A percentile compares a stretch with the other conserved stretches of the same genome.
phyloP scores from a whole-genome alignment of 176 grass and related monocot genomes.

The Microstegium vimineum region DNA sequence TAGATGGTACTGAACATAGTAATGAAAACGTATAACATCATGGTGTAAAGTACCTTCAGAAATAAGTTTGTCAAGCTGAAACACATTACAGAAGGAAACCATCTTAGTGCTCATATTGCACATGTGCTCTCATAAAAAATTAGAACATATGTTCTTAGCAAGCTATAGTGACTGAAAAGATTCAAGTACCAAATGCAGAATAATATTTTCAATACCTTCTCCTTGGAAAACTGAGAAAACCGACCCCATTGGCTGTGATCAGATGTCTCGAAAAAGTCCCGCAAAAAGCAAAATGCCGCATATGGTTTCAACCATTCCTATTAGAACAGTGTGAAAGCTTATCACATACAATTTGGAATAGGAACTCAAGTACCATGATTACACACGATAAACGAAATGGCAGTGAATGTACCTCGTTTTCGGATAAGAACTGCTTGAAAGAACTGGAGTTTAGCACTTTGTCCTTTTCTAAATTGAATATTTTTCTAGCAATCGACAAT shows the following conservation, averaged over 20 bases:
- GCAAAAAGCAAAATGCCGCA: conserved; percentile 95
- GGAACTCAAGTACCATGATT: conserved; percentile 6
- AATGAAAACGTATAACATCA: conserved; percentile 89
- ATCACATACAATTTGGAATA: conserved; percentile 26
- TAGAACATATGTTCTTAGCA: conserved; percentile 17
- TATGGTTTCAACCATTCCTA: conserved; percentile 99
- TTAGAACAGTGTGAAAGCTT: conserved; percentile 13
- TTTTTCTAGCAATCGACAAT: conserved; percentile 80
- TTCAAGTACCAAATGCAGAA: not conserved
- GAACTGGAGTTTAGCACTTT: conserved; percentile 73
- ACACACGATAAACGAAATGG: conserved; percentile 19
- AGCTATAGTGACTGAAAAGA: not conserved
- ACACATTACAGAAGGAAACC: conserved; percentile 25
- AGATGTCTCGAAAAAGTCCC: conserved; percentile 97
- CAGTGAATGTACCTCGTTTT: conserved; percentile 72
- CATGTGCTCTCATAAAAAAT: conserved; percentile 18
- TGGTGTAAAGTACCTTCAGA: conserved; percentile 72
- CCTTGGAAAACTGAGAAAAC: conserved; percentile 85
- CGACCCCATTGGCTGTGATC: conserved; percentile 95
- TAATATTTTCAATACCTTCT: conserved; percentile 63
- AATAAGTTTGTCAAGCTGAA: conserved; percentile 87
- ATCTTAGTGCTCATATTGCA: conserved; percentile 20
- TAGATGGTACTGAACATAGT: conserved; percentile 98
- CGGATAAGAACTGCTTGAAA: conserved; percentile 90
- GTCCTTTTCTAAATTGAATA: conserved; percentile 88